A percentile compares a stretch with the other conserved stretches of the same genome.
These are phyloP conservation scores for Zygoascus ofunaensis DNA, from an alignment of 805 yeast genomes.

Conservation along the genomic window DNA sequence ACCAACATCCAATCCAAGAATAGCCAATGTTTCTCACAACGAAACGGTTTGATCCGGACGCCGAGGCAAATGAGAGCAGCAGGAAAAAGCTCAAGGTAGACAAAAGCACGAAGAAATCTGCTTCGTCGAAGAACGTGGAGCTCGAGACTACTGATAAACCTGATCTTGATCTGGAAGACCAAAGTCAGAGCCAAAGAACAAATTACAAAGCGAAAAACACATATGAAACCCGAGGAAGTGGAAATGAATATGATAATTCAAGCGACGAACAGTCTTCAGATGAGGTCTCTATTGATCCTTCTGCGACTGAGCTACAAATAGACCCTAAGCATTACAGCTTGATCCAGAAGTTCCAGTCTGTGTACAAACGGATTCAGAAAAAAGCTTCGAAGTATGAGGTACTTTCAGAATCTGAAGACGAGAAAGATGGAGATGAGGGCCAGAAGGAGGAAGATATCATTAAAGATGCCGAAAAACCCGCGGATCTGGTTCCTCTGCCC, in stretches of 20 bases:
- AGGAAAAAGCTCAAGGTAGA: neutral
- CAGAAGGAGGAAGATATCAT: slow-evolving; percentile 13
- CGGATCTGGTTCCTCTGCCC: slow-evolving; percentile 62
- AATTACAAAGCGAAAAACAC: neutral
- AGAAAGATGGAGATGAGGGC: slow-evolving; percentile 12
- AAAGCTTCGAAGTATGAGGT: neutral
- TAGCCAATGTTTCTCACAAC: slow-evolving; percentile 15
- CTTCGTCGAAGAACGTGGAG: too few relatives aligned
- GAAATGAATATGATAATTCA: too few relatives aligned
- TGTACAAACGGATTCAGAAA: neutral
- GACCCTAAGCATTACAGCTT: slow-evolving; percentile 42
- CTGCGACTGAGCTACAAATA: slow-evolving; percentile 11
- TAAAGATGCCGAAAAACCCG: slow-evolving; percentile 13
- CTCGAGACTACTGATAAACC: slow-evolving; percentile 1
- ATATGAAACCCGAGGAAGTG: slow-evolving; percentile 7
- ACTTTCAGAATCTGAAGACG: slow-evolving; percentile 9
- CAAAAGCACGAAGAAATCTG: too few relatives aligned
- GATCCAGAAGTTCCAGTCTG: slow-evolving; percentile 41
- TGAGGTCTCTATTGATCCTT: too few relatives aligned
- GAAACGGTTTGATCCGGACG: slow-evolving; percentile 16
- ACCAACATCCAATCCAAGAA: too few relatives aligned
- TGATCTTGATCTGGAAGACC: too few relatives aligned
- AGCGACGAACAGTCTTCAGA: too few relatives aligned
- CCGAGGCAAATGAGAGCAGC: neutral
- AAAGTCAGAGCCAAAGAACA: too few relatives aligned